Evolutionary conservation across 139 green algal species (phyloP), one percentile per base, ranked within the genome.

Genomic region (Closterium sp.): DNA sequence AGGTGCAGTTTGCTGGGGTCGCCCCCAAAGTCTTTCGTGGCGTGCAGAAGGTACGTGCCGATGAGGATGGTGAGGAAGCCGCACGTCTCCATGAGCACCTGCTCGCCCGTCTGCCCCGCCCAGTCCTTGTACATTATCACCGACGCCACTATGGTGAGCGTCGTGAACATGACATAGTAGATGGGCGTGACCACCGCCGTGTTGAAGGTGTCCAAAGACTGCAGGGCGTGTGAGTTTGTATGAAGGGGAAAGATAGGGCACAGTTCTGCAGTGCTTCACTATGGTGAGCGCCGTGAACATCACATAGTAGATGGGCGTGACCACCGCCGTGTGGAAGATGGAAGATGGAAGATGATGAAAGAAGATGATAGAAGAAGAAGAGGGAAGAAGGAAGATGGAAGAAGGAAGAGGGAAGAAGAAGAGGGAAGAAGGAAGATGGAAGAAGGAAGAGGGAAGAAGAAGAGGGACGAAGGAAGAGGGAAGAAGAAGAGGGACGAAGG

Each of bases 81-180:
- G 76, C 95, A 97, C 0, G 94, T 83, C 95, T 99, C 95, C 2
- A 94, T 98, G 3, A 95, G 55, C 4, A 98, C 95, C 91, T 98
- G 95, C 34, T 86, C 66, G 19, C 10, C 28, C 32, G 34, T 96
- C 86, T 99, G 97, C 4, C 94, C 81, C 87, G 98, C 95, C 95
- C 97, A 95, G 34, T 96, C 93, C 92, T 95, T 94, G 91, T 95
- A 96, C 90, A 98, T 96, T 33, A 98, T 96, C 25, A 93, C 88
- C n/a, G 92, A 96, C 2, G 97, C 97, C 28, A 95, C 76, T 87
- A 99, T 97, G 86, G 98, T 99, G 69, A 97, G 91, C 34, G 95
- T 94, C 16, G 98, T 99, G 94, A 99, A 99, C 96, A 98, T 98
- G 81, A 99, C 98, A 93, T 99, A 99, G 93, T 99, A 99, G 32